These are phyloP conservation scores for Backusella tarrabulga DNA, from an alignment of 192 early-diverging fungal species.

Conservation along the genomic window DNA sequence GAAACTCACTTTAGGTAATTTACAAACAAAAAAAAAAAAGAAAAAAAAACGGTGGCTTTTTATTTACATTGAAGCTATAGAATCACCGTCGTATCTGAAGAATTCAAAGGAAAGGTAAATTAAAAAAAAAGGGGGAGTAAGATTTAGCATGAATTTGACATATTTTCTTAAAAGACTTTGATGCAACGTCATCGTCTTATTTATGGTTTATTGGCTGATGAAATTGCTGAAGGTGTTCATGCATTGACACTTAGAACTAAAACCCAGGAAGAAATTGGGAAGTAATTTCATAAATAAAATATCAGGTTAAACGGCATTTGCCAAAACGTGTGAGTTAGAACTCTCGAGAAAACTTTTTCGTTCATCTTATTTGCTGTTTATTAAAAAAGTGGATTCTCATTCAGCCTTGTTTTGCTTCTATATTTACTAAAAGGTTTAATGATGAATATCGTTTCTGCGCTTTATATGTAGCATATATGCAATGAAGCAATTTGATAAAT, in stretches of 20 bases:
- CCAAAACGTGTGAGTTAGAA: too few relatives aligned
- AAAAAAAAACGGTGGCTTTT: background rate
- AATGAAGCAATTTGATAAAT: background rate
- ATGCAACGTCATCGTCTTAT: constrained; percentile 70
- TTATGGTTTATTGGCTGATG: constrained; percentile 65
- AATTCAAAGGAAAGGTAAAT: constrained; percentile 44
- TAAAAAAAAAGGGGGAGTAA: constrained; percentile 45
- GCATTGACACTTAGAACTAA: constrained; percentile 78
- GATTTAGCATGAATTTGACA: background rate
- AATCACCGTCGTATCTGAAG: constrained; percentile 68
- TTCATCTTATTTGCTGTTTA: too few relatives aligned
- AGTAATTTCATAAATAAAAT: constrained; percentile 11
- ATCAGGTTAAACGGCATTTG: too few relatives aligned
- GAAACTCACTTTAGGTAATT: constrained; percentile 83
- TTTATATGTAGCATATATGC: too few relatives aligned
- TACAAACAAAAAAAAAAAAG: background rate
- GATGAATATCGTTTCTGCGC: too few relatives aligned
- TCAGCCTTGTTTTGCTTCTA: too few relatives aligned
- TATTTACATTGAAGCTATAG: background rate
- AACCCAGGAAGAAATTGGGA: constrained; percentile 64
- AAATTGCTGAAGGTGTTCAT: constrained; percentile 75
- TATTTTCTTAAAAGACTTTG: constrained; percentile 20
- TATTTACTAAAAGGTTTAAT: too few relatives aligned
- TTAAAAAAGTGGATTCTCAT: too few relatives aligned
- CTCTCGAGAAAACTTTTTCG: too few relatives aligned